Base-by-base conservation (phyloP, 306 rosid genomes). In the Arachis stenosperma region DNA sequence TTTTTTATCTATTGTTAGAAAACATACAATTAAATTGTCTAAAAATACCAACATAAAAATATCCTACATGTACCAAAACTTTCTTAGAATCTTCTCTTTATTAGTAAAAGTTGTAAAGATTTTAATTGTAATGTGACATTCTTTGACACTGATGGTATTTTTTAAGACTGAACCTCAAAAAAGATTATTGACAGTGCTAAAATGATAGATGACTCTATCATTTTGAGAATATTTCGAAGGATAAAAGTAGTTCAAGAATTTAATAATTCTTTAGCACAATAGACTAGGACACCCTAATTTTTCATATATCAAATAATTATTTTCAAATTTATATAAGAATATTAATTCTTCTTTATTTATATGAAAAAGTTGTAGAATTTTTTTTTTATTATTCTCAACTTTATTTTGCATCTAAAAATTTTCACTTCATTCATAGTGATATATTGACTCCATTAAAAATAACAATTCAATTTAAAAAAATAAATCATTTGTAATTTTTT, bases 381-480 rank as follows among this genome's bases (percentile, higher is more conserved):
- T 5, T 12, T 5, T 6, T 7, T 12, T 48, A 11, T 11, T 11
- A 0, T 5, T 48, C 46, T 0, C 11, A 12, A 60, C 46, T 46
- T 36, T 60, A 40, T 41, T 48, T 40, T 61, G 50, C 50, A 61
- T 61, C 67, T 9, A 63, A 17, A 63, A 36, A 33, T 7, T 40
- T 63, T 14, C 9, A 14, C 36, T 5, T 59, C 5, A 10, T 40
- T 13, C 27, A 69, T 40, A 54, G 40, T 54, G 52, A 69, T 51
- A 15, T 40, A 54, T 39, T 3, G 58, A 9, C 4, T 53, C 58
- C 29, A 1, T 15, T 0, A 6, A 53, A 53, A 53, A 53, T 53
- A 3, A 41, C 42, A 69, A 54, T 53, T 6, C 74, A 69, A 41
- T 41, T 69, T 69, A 22, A 22, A 1, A 69, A 15, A 69, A 54